These are phyloP conservation scores for Platanthera zijinensis DNA, from an alignment of 106 monocot genomes.

Conservation along the genomic window DNA sequence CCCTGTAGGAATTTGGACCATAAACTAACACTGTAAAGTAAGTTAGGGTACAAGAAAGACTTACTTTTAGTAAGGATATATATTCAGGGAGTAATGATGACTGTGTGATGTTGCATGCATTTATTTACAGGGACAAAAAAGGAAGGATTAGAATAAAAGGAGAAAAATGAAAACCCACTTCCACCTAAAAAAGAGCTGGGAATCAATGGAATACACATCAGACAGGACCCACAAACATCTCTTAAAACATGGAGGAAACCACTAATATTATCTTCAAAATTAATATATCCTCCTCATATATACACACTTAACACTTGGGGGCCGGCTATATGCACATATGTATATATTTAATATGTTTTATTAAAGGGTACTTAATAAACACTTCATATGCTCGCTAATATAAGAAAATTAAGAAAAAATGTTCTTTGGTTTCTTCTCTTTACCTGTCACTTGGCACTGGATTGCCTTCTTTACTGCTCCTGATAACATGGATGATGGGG, in stretches of 20 bases:
- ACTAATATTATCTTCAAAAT: neutral
- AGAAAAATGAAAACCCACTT: neutral
- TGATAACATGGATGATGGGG: conserved; percentile 21
- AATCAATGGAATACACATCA: conserved; percentile 7
- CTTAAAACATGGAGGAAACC: neutral
- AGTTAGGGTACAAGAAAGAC: too few species aligned
- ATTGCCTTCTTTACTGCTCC: neutral
- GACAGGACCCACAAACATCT: neutral
- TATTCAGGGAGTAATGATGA: neutral
- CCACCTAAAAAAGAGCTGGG: neutral
- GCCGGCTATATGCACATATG: too few species aligned
- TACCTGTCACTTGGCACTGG: neutral
- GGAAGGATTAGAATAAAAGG: neutral
- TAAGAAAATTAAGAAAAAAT: neutral
- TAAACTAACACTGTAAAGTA: too few species aligned
- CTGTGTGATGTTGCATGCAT: neutral
- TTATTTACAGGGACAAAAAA: neutral
- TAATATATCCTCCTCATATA: too few species aligned
- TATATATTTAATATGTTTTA: neutral
- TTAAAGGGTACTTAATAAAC: neutral
- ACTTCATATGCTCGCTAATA: neutral
- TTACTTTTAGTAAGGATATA: too few species aligned
- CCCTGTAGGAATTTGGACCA: too few species aligned
- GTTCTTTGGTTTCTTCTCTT: neutral
- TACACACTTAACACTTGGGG: too few species aligned